Evolutionary conservation across 2,329 filamentous ascomycete genomes (phyloP).

Genomic region (Penicillium sp.): DNA sequence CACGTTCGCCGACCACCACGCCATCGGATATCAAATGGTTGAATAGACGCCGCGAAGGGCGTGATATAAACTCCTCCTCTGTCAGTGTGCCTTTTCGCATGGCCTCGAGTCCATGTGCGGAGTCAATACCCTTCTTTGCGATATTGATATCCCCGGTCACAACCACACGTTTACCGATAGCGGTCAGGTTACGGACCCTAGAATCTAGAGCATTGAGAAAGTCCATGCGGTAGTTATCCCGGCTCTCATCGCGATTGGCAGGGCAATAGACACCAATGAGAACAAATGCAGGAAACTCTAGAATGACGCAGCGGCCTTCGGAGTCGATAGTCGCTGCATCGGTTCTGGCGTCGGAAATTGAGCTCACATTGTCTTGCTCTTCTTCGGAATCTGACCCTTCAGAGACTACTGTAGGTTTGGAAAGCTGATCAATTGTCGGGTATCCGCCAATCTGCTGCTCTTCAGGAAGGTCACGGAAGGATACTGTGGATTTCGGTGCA

Average conservation of each 20-base stretch:
- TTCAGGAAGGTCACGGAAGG: constrained; percentile 70
- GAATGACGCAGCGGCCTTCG: constrained; percentile 83
- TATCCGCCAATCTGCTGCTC: constrained; percentile 85
- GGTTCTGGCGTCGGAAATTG: constrained; percentile 48
- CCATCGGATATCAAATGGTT: constrained; percentile 80
- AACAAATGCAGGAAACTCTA: constrained; percentile 94
- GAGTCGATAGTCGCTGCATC: constrained; percentile 75
- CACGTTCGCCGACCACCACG: constrained; percentile 60
- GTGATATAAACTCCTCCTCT: constrained; percentile 67
- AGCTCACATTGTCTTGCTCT: constrained; percentile 1
- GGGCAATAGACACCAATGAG: constrained; percentile 90
- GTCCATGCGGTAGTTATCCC: constrained; percentile 74
- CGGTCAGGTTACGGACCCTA: constrained; percentile 76
- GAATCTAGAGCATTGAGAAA: constrained; percentile 79
- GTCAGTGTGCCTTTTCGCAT: constrained; percentile 67
- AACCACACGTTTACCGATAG: constrained; percentile 77
- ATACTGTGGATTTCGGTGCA: constrained; percentile 64
- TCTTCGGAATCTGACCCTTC: constrained; percentile 4
- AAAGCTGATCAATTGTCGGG: constrained; percentile 64
- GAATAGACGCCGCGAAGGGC: constrained; percentile 70
- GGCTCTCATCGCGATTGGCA: constrained; percentile 77
- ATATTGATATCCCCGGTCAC: constrained; percentile 89
- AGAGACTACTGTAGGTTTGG: not conserved
- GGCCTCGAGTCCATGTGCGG: constrained; percentile 67
- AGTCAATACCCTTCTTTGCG: constrained; percentile 64